phyloP scores from a whole-genome alignment of 768 basidiomycete genomes.

The Mycena crocata region DNA sequence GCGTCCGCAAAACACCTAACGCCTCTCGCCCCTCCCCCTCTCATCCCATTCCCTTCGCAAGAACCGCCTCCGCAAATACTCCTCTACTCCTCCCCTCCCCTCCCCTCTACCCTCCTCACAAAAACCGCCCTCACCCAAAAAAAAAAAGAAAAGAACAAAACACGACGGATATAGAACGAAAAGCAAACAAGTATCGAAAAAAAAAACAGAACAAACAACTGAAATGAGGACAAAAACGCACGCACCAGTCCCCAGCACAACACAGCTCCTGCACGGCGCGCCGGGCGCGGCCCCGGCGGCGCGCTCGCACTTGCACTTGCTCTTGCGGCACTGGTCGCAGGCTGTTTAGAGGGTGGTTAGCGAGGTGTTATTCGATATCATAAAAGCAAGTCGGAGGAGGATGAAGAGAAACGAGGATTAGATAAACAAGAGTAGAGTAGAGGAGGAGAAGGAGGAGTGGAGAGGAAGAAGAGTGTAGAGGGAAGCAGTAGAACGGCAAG shows the following conservation, averaged over 20 bases:
- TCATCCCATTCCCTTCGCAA: too few relatives aligned
- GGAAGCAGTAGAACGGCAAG: too few relatives aligned
- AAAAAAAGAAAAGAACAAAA: not conserved
- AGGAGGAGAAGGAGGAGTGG: too few relatives aligned
- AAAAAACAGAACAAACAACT: constrained; percentile 14
- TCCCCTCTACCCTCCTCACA: too few relatives aligned
- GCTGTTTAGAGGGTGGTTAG: constrained; percentile 54
- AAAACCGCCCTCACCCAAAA: too few relatives aligned
- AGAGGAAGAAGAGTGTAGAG: too few relatives aligned
- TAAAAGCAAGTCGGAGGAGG: constrained; percentile 17
- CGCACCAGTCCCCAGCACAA: constrained; percentile 77
- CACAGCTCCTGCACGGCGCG: constrained; percentile 82
- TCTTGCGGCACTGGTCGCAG: constrained; percentile 91
- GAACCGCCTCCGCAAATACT: too few relatives aligned
- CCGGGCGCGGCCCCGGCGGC: constrained; percentile 59
- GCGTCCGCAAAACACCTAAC: too few relatives aligned
- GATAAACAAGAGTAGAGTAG: too few relatives aligned
- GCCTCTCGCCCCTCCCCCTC: too few relatives aligned
- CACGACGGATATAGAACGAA: not conserved
- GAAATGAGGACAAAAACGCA: too few relatives aligned
- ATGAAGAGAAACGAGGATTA: constrained; percentile 12
- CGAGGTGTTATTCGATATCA: not conserved
- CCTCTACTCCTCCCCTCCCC: too few relatives aligned
- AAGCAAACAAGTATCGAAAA: constrained; percentile 14
- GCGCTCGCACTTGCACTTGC: constrained; percentile 91